phyloP scores from a whole-genome alignment of 2,329 filamentous ascomycete species.

The Alternaria gaisen region DNA sequence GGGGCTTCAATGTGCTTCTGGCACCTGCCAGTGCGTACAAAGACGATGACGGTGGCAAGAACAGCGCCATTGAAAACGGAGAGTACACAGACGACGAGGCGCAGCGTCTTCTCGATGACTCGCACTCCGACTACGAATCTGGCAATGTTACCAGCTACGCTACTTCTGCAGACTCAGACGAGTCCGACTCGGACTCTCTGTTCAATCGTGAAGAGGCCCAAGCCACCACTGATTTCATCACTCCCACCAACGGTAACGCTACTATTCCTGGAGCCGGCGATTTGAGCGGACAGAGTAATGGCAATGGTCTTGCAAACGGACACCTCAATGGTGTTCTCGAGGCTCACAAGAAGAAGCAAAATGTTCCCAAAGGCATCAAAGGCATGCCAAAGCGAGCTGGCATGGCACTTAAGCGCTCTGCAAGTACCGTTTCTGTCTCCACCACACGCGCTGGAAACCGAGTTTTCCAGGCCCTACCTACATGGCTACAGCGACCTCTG shows the following conservation, averaged over 20 bases:
- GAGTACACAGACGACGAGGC: constrained; percentile 63
- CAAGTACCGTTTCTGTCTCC: constrained; percentile 32
- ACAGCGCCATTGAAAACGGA: constrained; percentile 56
- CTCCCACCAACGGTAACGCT: constrained; percentile 60
- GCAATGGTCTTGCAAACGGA: constrained; percentile 50
- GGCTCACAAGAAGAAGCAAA: constrained; percentile 29
- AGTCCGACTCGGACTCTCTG: constrained; percentile 39
- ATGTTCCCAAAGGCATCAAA: constrained; percentile 45
- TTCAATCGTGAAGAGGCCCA: constrained; percentile 43
- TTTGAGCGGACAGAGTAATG: constrained; percentile 50
- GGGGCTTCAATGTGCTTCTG: constrained; percentile 95
- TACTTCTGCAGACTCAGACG: constrained; percentile 41
- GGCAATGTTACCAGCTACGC: constrained; percentile 56
- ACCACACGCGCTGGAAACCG: constrained; percentile 46
- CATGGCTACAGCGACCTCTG: constrained; percentile 61
- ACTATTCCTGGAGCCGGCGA: constrained; percentile 51
- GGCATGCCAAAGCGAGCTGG: constrained; percentile 45
- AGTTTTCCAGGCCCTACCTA: constrained; percentile 62
- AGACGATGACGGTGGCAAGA: constrained; percentile 64
- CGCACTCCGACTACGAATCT: constrained; percentile 58
- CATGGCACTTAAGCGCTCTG: constrained; percentile 27
- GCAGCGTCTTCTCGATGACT: constrained; percentile 51
- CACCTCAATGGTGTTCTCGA: constrained; percentile 44
- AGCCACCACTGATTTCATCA: constrained; percentile 46
- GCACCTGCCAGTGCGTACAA: constrained; percentile 80